A percentile compares a stretch with the other conserved stretches of the same genome.
phyloP scores from a whole-genome alignment of 169 alveolate genomes.

The Theileria parva region DNA sequence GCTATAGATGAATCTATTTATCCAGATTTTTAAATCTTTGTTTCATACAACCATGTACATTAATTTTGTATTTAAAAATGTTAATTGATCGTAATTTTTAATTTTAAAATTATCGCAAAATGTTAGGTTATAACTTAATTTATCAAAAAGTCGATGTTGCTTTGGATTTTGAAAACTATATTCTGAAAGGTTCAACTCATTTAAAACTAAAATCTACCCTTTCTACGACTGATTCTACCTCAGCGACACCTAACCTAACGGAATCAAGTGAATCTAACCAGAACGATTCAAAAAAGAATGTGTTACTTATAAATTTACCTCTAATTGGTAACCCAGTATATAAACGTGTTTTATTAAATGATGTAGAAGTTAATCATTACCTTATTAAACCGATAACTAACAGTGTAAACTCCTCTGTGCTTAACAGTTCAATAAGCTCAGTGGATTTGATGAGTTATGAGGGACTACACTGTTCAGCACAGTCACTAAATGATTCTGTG shows the following conservation, averaged over 20 bases:
- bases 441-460: constrained; percentile 59
- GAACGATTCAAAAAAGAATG: not conserved
- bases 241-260: not conserved
- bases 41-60: not conserved
- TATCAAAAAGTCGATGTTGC: constrained; percentile 53
- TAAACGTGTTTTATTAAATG: constrained; percentile 52
- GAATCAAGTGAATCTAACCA: not conserved
- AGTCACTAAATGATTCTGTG: constrained; percentile 33
- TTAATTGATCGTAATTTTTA: not conserved
- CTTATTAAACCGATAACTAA: constrained; percentile 35
- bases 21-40: not conserved
- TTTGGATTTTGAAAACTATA: constrained; percentile 41
- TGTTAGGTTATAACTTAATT: constrained; percentile 30
- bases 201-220: not conserved
- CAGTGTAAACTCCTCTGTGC: constrained; percentile 9
- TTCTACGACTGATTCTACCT: not conserved
- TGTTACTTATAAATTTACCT: constrained; percentile 43
- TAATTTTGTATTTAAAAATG: not conserved
- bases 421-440: constrained; percentile 20
- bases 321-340: constrained; percentile 23
- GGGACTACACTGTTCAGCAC: constrained; percentile 54
- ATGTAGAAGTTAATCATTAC: constrained; percentile 23
- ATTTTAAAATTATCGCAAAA: constrained; percentile 55
- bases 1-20: not conserved
- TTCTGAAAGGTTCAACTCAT: constrained; percentile 52